Percentiles rank a stretch among this genome's conserved stretches.
Evolutionary conservation across 345 rosid genomes (phyloP).

Genomic region (Limnanthes douglasii): DNA sequence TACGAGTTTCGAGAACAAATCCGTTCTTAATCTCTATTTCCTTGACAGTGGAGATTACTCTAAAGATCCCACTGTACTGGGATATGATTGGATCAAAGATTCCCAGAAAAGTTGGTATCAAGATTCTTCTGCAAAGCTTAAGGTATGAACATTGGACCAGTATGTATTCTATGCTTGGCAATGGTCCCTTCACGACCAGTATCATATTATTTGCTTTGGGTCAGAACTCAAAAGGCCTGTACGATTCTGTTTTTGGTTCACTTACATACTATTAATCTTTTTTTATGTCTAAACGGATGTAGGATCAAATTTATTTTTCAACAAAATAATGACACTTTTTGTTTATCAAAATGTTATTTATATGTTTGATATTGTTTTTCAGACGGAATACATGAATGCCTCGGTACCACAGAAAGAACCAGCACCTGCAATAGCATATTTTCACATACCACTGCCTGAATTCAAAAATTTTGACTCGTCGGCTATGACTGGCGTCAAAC

Average conservation of each 20-base stretch:
- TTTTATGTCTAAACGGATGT: too few relatives aligned
- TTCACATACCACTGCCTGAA: slow-evolving; percentile 92
- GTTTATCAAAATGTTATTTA: background rate
- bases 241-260: too few relatives aligned
- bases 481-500: slow-evolving; percentile 51
- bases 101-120: slow-evolving; percentile 86
- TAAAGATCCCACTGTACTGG: slow-evolving; percentile 33
- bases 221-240: too few relatives aligned
- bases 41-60: slow-evolving; percentile 84
- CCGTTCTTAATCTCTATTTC: slow-evolving; percentile 70
- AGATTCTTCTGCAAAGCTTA: slow-evolving; percentile 50
- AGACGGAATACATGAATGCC: slow-evolving; percentile 45
- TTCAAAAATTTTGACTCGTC: slow-evolving; percentile 38
- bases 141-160: slow-evolving; percentile 16
- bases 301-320: too few relatives aligned
- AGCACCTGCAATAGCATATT: slow-evolving; percentile 76
- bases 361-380: slow-evolving; percentile 8
- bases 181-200: too few relatives aligned
- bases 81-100: slow-evolving; percentile 79
- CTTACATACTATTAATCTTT: too few relatives aligned
- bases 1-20: slow-evolving; percentile 52
- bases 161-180: too few relatives aligned
- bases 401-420: slow-evolving; percentile 40
- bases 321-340: background rate
- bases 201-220: too few relatives aligned